Conservation (phyloP, 2,329 filamentous ascomycete species). For the Fusarium ambrosium region DNA sequence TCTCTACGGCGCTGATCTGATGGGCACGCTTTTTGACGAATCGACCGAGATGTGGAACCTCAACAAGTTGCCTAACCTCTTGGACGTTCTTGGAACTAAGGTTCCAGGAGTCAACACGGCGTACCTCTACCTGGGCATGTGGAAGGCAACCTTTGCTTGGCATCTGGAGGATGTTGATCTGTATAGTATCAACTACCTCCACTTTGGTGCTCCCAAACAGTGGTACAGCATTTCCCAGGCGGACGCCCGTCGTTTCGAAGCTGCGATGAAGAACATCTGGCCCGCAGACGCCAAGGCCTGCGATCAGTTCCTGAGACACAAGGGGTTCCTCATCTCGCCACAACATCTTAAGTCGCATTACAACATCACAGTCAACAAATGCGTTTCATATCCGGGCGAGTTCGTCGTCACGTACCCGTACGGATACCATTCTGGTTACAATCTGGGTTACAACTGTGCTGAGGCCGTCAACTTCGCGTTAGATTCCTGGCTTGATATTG, state of each 20-base stretch:
- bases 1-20: conserved; percentile 96
- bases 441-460: conserved; percentile 97
- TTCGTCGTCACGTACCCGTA: conserved; percentile 99
- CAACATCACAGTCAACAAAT: conserved; percentile 95
- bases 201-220: conserved; percentile 98
- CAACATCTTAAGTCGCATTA: conserved; percentile 88
- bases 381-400: conserved; percentile 95
- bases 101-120: conserved; percentile 98
- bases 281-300: conserved; percentile 95
- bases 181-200: conserved; percentile 99
- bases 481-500: conserved; percentile 94
- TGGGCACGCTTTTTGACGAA: conserved; percentile 93
- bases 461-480: conserved; percentile 99
- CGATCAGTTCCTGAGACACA: conserved; percentile 95
- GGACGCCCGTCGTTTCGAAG: conserved; percentile 92
- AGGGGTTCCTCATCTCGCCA: conserved; percentile 96
- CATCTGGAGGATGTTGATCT: conserved; percentile 98
- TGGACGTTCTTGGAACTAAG: conserved; percentile 94
- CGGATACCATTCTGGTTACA: conserved; percentile 98
- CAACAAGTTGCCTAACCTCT: conserved; percentile 90
- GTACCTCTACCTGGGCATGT: conserved; percentile 98
- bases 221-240: conserved; percentile 99
- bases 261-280: conserved; percentile 96
- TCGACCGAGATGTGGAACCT: conserved; percentile 90
- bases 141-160: conserved; percentile 99